phyloP scores from a whole-genome alignment of 495 filamentous ascomycete species.

The Bombardia bombarda region DNA sequence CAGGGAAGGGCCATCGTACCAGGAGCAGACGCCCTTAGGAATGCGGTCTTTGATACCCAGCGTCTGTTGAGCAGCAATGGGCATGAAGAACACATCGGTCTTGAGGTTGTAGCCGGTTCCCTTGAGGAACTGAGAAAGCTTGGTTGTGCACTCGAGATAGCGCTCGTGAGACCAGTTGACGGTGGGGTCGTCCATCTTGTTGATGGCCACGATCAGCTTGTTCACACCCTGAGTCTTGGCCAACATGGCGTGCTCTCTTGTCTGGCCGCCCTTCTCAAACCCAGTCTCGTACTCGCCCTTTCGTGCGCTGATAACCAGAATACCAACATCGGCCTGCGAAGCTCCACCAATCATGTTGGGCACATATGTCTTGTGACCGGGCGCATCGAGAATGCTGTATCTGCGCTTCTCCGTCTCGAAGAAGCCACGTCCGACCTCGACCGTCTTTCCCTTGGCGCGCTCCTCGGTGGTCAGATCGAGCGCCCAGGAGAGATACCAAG shows the following conservation, averaged over 20 bases:
- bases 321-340: constrained; percentile 91
- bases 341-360: constrained; percentile 93
- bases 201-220: constrained; percentile 88
- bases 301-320: constrained; percentile 91
- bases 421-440: constrained; percentile 92
- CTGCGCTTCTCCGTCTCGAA: constrained; percentile 86
- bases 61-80: constrained; percentile 82
- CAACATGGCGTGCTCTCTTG: constrained; percentile 91
- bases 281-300: constrained; percentile 99
- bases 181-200: constrained; percentile 97
- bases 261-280: constrained; percentile 98
- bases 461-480: constrained; percentile 96
- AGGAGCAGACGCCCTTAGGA: constrained; percentile 64
- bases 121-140: constrained; percentile 80
- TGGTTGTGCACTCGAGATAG: constrained; percentile 86
- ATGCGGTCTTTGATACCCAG: constrained; percentile 83
- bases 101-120: constrained; percentile 88
- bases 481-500: constrained; percentile 98
- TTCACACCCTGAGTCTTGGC: constrained; percentile 97
- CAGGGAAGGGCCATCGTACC: constrained; percentile 88
- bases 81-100: constrained; percentile 89
- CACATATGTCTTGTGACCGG: constrained; percentile 93
- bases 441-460: constrained; percentile 93
- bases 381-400: constrained; percentile 94
- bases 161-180: constrained; percentile 91